A percentile compares a stretch with the other conserved stretches of the same genome.
phyloP scores from a whole-genome alignment of 208 protist species.

The Trichomonas gallinae region DNA sequence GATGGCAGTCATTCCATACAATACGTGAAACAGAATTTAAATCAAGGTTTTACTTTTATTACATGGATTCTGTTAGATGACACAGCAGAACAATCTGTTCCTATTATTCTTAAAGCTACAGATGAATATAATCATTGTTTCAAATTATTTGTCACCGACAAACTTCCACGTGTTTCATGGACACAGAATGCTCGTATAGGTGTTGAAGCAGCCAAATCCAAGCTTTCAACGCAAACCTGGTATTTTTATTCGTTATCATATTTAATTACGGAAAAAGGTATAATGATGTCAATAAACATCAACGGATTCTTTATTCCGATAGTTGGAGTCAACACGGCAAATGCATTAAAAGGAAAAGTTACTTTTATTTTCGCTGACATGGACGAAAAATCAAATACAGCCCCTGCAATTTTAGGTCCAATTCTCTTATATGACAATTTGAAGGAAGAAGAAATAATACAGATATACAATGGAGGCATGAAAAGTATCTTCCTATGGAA shows the following conservation, averaged over 20 bases:
- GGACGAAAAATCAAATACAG: not conserved
- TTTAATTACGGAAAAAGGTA: not conserved
- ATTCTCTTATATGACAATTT: not conserved
- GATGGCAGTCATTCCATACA: not conserved
- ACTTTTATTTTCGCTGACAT: not conserved
- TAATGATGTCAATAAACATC: not conserved
- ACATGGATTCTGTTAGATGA: not conserved
- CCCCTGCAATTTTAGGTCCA: not conserved
- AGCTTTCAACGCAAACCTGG: not conserved
- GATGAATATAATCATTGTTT: not conserved
- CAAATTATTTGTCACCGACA: not conserved
- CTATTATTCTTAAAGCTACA: not conserved
- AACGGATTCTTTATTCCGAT: not conserved
- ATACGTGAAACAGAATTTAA: not conserved
- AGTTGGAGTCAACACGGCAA: not conserved
- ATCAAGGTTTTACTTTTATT: not conserved
- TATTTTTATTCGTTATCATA: not conserved
- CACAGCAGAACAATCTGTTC: not conserved
- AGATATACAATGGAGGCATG: not conserved
- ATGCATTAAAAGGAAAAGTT: not conserved
- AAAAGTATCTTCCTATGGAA: not conserved
- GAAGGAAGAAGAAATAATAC: not conserved
- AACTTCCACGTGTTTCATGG: not conserved
- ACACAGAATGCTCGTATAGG: not conserved
- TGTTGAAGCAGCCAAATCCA: not conserved